These are phyloP conservation scores for Chenopodium album DNA, from an alignment of 148 eudicot genomes.

Conservation along the genomic window DNA sequence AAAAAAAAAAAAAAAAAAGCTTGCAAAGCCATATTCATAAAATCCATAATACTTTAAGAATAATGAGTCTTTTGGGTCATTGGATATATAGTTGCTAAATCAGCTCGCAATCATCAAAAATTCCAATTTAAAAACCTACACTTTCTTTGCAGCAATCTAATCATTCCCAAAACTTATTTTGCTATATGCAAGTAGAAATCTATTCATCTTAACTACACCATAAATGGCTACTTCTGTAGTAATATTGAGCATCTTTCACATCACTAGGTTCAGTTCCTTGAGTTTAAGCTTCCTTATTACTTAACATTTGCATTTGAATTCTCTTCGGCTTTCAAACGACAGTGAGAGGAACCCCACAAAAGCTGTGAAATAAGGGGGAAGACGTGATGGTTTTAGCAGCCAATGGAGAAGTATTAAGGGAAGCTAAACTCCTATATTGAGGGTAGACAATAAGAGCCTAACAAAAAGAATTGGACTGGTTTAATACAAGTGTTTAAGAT, in stretches of 20 bases:
- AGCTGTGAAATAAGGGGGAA: neutral
- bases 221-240: neutral
- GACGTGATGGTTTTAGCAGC: no score
- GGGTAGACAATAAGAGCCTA: neutral
- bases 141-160: neutral
- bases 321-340: neutral
- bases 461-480: neutral
- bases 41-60: neutral
- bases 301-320: neutral
- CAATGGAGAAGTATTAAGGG: no score
- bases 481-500: no score
- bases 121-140: no score
- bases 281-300: no score
- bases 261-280: neutral
- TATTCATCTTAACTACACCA: neutral
- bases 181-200: neutral
- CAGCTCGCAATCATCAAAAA: neutral
- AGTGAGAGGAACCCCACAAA: neutral
- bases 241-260: neutral
- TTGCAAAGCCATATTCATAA: neutral
- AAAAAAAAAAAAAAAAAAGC: neutral
- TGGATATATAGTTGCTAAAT: neutral
- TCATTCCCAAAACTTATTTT: neutral
- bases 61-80: neutral
- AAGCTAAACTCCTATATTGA: no score